Conservation (phyloP, 1,284 basidiomycete species). For the Polyporus tsugae region DNA sequence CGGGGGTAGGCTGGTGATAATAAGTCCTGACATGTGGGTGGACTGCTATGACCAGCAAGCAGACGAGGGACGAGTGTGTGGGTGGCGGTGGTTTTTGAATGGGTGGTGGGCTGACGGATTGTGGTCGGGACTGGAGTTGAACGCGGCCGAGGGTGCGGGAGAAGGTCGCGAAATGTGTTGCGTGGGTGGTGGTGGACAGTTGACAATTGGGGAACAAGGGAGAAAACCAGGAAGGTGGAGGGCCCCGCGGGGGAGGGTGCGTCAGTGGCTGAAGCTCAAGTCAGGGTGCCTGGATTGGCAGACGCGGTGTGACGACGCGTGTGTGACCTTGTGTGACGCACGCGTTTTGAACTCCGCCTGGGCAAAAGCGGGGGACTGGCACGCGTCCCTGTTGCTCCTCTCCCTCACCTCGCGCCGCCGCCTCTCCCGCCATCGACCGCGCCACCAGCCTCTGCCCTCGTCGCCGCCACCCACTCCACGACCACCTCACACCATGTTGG, state of each 20-base stretch:
- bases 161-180: no score
- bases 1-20: no score
- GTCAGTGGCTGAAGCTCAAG: not conserved
- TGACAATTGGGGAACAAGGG: not conserved
- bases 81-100: not conserved
- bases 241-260: not conserved
- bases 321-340: not conserved
- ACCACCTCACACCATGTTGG: constrained; percentile 69
- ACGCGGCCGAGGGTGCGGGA: no score
- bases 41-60: no score
- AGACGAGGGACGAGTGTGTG: no score
- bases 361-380: not conserved
- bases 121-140: not conserved
- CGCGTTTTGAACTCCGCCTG: constrained; percentile 5
- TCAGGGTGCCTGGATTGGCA: no score
- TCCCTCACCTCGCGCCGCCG: not conserved
- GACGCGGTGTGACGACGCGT: not conserved
- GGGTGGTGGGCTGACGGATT: not conserved
- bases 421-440: not conserved
- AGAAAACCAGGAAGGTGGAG: not conserved
- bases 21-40: no score
- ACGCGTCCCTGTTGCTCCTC: not conserved
- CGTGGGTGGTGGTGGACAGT: not conserved
- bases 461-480: not conserved
- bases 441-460: not conserved